Percentiles rank a stretch among this genome's conserved stretches.
Evolutionary conservation across 345 rosid species (phyloP).

Genomic region (Eucalyptus tenuipes): DNA sequence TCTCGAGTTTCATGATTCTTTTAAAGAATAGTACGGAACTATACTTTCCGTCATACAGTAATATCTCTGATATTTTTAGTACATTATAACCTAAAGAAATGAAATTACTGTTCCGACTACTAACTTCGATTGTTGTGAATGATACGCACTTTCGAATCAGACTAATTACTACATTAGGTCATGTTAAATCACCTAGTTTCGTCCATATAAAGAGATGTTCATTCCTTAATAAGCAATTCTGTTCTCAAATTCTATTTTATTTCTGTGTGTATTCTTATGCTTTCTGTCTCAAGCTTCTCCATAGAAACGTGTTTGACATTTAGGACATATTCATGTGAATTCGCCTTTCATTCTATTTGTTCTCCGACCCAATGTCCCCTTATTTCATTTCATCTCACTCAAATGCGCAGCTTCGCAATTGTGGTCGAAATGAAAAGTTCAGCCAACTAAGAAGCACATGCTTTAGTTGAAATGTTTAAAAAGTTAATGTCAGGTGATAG

Average conservation of each 20-base stretch:
- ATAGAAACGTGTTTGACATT: not conserved
- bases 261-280: not conserved
- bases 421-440: not conserved
- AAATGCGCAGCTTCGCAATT: fast-evolving
- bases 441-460: not conserved
- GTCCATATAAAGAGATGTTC: not conserved
- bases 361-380: not conserved
- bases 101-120: not conserved
- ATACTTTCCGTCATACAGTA: fast-evolving
- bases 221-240: not conserved
- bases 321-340: not conserved
- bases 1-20: not conserved
- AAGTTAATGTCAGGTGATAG: not conserved
- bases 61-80: not conserved
- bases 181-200: not conserved
- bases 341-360: not conserved
- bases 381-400: not conserved
- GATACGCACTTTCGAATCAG: not conserved
- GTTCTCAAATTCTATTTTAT: not conserved
- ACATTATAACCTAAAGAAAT: not conserved
- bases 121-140: not conserved
- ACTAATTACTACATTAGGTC: not conserved
- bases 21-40: not conserved
- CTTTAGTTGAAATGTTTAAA: not conserved
- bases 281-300: not conserved